Conservation (phyloP, 2,329 filamentous ascomycete genomes). For the Pseudovirgaria hyperparasitica region DNA sequence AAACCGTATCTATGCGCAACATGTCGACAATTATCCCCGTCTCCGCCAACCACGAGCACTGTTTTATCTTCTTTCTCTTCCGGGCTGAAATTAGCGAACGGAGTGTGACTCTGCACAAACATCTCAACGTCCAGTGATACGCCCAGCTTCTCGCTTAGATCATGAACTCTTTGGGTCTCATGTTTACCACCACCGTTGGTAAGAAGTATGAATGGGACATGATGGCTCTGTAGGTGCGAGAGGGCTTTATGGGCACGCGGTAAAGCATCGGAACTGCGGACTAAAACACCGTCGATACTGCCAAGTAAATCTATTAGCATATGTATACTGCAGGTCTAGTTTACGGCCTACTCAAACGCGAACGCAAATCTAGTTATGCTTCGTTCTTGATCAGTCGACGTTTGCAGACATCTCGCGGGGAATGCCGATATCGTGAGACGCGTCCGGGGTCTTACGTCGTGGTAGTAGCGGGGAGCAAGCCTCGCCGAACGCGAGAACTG, state of each 20-base stretch:
- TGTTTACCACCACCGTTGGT: conserved; percentile 90
- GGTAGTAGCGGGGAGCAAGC: conserved; percentile 4
- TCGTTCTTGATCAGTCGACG: background rate
- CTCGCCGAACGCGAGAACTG: background rate
- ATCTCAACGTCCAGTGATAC: conserved; percentile 52
- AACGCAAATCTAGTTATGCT: conserved; percentile 37
- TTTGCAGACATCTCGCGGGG: conserved; percentile 3
- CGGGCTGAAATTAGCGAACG: conserved; percentile 54
- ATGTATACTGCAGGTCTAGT: conserved; percentile 5
- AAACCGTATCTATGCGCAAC: conserved; percentile 53
- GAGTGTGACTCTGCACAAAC: conserved; percentile 86
- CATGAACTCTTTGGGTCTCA: conserved; percentile 59
- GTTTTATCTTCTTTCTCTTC: conserved; percentile 44
- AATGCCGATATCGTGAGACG: conserved; percentile 14
- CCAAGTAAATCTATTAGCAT: conserved; percentile 12
- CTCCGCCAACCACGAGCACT: conserved; percentile 35
- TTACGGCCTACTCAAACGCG: conserved; percentile 39
- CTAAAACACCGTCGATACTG: conserved; percentile 88
- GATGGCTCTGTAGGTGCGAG: conserved; percentile 55
- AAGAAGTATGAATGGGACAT: conserved; percentile 83
- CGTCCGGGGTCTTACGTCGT: conserved; percentile 9
- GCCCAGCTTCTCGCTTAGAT: conserved; percentile 54
- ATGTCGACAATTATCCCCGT: conserved; percentile 44
- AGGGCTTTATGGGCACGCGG: conserved; percentile 67
- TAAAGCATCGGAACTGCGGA: conserved; percentile 68